A percentile compares a stretch with the other conserved stretches of the same genome.
Evolutionary conservation across 2,329 filamentous ascomycete species (phyloP).

Genomic region (Sporothrix protearum): DNA sequence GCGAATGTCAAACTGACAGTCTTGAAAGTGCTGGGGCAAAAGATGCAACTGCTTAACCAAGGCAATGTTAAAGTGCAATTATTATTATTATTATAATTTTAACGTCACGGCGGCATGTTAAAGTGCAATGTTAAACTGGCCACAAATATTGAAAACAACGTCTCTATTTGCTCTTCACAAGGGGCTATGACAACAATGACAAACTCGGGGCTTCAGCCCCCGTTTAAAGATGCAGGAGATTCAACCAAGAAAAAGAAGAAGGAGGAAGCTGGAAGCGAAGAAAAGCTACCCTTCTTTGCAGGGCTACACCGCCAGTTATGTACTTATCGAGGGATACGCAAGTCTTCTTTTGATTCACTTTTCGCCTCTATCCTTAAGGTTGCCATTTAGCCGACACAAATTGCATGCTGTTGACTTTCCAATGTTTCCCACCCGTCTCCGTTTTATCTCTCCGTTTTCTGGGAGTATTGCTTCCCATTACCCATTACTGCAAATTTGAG

Average conservation of each 20-base stretch:
- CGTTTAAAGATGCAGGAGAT: not conserved
- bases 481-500: not conserved
- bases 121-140: no score
- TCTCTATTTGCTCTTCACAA: not conserved
- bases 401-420: not conserved
- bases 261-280: not conserved
- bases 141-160: not conserved
- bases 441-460: not conserved
- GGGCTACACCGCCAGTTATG: not conserved
- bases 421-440: not conserved
- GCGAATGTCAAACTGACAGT: not conserved
- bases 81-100: no score
- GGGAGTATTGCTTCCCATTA: not conserved
- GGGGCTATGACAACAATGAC: no score
- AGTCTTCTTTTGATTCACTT: not conserved
- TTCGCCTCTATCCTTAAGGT: not conserved
- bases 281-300: not conserved
- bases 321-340: not conserved
- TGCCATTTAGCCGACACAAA: not conserved
- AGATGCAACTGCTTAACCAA: no score
- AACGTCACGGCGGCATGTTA: no score
- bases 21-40: not conserved
- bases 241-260: not conserved
- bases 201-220: not conserved
- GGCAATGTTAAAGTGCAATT: not conserved